Evolutionary conservation across 768 basidiomycete genomes (phyloP), one percentile per base, ranked within the genome.

Genomic region (Collybia mongolica): DNA sequence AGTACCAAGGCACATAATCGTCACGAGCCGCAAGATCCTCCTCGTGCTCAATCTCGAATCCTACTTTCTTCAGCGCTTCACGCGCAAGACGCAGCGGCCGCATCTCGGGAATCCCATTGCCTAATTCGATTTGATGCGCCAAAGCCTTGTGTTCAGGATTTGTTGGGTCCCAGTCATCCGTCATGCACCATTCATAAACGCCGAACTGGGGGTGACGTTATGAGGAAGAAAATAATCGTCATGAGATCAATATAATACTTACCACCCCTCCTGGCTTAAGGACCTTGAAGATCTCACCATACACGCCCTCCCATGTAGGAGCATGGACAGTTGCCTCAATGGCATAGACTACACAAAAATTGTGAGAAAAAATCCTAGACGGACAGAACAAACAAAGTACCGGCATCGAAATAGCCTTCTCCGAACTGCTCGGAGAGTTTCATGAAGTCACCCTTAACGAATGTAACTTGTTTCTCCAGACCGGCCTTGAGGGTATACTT

Each of bases 111-210:
- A 99, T 98, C 49, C 97, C 97, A 63, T 96, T 93, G 18, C 97
- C 96, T 49, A 97, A 74, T 66, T 98, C 95, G 54, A 98, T 88
- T 53, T 81, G 81, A 72, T 98, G 94, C 11, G 92, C 91, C 51
- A 98, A 84, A 39, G 80, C 80, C 72, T 94, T 95, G 80, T 98
- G 96, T 47, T 79, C 70, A 15, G 93, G 89, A 64, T 77, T 88
- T 40, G 88, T 80, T 35, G 90, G 81, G 69, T 98, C 89, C 91
- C 95, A 95, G 2, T 70, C 65, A 67, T 98, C 94, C 17, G 97
- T 98, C 97, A 99, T 98, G 70, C 85, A 87, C 96, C 96, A 99
- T 67, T 98, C 97, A 70, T 98, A 99, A 32, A 98, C 90, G 63
- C 95, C 96, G 68, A 97, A 97, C 90, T 95, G 54, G 36, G 44